Evolutionary conservation across 31 red algal species (phyloP), one percentile per base, ranked within the genome.

Genomic region (Asparagopsis taxiformis): DNA sequence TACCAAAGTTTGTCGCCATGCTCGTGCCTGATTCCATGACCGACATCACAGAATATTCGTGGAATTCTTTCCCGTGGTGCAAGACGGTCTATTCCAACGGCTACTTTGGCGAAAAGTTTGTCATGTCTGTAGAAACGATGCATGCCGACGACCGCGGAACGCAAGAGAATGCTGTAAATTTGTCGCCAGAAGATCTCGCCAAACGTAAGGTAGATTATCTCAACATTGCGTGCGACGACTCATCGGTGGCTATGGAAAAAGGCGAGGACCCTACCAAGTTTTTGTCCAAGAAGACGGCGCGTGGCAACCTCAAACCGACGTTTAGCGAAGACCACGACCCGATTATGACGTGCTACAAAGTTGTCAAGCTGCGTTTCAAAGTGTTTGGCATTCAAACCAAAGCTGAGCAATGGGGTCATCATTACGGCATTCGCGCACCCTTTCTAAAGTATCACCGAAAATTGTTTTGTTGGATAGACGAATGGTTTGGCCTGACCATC

Each of bases 381-480:
- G 82, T 88, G 6, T 94, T 82, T 49, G 91, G 85, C 5, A 25
- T 94, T 17, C 90, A 94, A 51, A 87, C 82, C 29, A 94, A 76
- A 41, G 87, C 77, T 21, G 90, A 98, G 63, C 48, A 86, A 30
- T 98, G 90, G 95, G 90, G 95, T 48, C 95, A 98, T 10, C 55
- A 80, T 20, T 91, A 94, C 51, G 95, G 90, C 16, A 75, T 98
- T 21, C 38, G 84, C 16, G 71, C 69, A 17, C 72, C 85, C 13
- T 94, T 98, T 82, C 43, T 91, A 28, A 31, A 80, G 31, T 93
- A 77, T 57, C 95, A 98, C 55, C 72, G 90, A 39, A 90, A 91
- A 57, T 62, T 94, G 25, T 90, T 90, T 66, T 94, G 95, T 65
- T 98, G 95, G 90, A 87, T 98, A 32, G 90, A 98, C 49, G 90